phyloP scores from a whole-genome alignment of 208 protist species.

The Phytomonas serpens region DNA sequence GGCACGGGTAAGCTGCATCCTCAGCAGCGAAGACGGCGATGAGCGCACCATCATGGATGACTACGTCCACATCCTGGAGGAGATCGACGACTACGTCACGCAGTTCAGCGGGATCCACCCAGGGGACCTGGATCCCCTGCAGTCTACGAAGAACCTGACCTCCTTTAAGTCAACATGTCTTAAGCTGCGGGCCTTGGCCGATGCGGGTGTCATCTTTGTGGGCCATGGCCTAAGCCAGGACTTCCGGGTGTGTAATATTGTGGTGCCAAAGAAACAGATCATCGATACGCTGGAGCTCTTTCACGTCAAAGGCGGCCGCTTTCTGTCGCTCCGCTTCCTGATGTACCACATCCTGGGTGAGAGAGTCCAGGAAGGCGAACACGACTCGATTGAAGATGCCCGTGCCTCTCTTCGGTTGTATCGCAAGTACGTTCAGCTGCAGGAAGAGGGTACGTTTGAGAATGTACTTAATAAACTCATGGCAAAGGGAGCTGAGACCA shows the following conservation, averaged over 20 bases:
- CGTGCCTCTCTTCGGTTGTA: slow-evolving; percentile 90
- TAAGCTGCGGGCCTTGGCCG: slow-evolving; percentile 91
- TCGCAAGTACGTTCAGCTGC: slow-evolving; percentile 74
- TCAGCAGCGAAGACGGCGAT: slow-evolving; percentile 70
- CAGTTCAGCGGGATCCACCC: slow-evolving; percentile 93
- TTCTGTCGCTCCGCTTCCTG: slow-evolving; percentile 93
- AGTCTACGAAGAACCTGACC: slow-evolving; percentile 89
- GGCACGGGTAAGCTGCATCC: slow-evolving; percentile 80
- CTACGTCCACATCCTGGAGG: slow-evolving; percentile 83
- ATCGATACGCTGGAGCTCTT: slow-evolving; percentile 96
- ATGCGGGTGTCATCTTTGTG: slow-evolving; percentile 91
- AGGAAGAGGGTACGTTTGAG: slow-evolving; percentile 70
- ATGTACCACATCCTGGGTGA: slow-evolving; percentile 91
- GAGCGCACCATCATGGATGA: slow-evolving; percentile 86
- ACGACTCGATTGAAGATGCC: slow-evolving; percentile 95
- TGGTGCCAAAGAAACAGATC: slow-evolving; percentile 92
- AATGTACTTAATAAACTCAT: slow-evolving; percentile 74
- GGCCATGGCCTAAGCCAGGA: slow-evolving; percentile 95
- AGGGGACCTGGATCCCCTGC: slow-evolving; percentile 90
- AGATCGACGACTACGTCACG: slow-evolving; percentile 87
- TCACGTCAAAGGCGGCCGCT: slow-evolving; percentile 79
- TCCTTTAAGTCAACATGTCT: slow-evolving; percentile 93
- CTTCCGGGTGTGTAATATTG: slow-evolving; percentile 95
- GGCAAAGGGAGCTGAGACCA: slow-evolving; percentile 79
- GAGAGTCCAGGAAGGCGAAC: slow-evolving; percentile 92